Conservation (phyloP, 2,329 filamentous ascomycete species). For the Aspergillus versicolor region DNA sequence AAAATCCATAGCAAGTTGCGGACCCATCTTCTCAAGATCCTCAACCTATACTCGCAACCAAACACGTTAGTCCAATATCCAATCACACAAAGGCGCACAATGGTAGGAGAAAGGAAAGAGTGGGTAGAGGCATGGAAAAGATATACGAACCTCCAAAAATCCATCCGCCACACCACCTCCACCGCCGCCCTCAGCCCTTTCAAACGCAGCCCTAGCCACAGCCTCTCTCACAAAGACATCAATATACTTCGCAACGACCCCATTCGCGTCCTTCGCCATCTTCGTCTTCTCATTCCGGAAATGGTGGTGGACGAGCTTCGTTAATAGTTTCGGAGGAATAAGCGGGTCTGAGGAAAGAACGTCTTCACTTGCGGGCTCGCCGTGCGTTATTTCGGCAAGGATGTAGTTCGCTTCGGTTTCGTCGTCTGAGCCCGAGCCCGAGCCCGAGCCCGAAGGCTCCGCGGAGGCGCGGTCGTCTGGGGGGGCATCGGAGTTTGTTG, state of each 20-base stretch:
- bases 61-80: slow-evolving; percentile 8
- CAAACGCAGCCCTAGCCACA: slow-evolving; percentile 72
- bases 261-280: slow-evolving; percentile 75
- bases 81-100: background rate
- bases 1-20: slow-evolving; percentile 83
- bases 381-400: slow-evolving; percentile 44
- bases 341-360: slow-evolving; percentile 39
- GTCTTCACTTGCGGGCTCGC: slow-evolving; percentile 23
- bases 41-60: slow-evolving; percentile 63
- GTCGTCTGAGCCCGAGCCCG: slow-evolving; percentile 16
- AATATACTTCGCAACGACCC: slow-evolving; percentile 77
- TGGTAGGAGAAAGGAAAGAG: slow-evolving; percentile 1
- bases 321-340: slow-evolving; percentile 73
- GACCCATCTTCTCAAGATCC: slow-evolving; percentile 83
- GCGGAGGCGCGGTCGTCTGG: slow-evolving; percentile 10
- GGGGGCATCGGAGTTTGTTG: slow-evolving; percentile 13
- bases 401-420: slow-evolving; percentile 47
- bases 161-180: slow-evolving; percentile 48
- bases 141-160: slow-evolving; percentile 68
- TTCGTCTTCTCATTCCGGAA: slow-evolving; percentile 70
- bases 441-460: background rate
- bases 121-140: slow-evolving; percentile 11
- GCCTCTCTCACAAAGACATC: slow-evolving; percentile 90
- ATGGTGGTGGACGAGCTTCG: slow-evolving; percentile 73
- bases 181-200: slow-evolving; percentile 54